Percentiles rank a stretch among this genome's conserved stretches.
Conservation (phyloP, 768 basidiomycete genomes). For the Ramaria rubella region DNA sequence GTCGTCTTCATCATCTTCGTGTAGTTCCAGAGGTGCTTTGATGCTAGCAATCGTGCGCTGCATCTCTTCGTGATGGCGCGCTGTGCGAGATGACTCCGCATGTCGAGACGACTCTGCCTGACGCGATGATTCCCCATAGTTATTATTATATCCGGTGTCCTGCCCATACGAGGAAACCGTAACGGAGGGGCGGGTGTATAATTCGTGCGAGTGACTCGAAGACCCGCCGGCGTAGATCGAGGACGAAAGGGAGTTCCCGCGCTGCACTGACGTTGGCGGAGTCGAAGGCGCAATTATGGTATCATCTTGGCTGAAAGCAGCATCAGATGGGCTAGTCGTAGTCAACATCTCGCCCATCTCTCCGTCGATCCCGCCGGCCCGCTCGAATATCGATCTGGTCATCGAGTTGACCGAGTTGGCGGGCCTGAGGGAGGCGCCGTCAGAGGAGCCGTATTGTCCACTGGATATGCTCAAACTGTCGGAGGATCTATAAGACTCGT, state of each 20-base stretch:
- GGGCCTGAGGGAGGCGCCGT: neutral
- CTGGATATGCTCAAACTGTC: neutral
- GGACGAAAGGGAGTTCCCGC: conserved; percentile 4
- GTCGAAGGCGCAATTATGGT: neutral
- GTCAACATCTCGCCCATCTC: neutral
- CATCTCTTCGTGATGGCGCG: conserved; percentile 17
- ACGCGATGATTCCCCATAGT: too few relatives aligned
- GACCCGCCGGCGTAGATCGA: neutral
- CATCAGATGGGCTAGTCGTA: neutral
- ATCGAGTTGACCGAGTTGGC: neutral
- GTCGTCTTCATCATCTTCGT: conserved; percentile 51
- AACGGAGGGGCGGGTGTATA: neutral
- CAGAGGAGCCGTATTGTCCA: neutral
- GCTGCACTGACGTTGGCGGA: conserved; percentile 1
- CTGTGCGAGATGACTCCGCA: conserved; percentile 5
- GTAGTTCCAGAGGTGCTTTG: conserved; percentile 35
- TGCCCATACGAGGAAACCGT: neutral
- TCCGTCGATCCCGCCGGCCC: neutral
- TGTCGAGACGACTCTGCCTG: neutral
- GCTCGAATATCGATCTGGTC: neutral
- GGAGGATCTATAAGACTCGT: neutral
- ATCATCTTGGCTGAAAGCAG: neutral
- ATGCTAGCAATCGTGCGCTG: conserved; percentile 23
- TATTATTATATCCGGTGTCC: neutral
- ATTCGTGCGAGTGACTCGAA: neutral